phyloP scores from a whole-genome alignment of 768 basidiomycete genomes.

The Lactifluus subvellereus region DNA sequence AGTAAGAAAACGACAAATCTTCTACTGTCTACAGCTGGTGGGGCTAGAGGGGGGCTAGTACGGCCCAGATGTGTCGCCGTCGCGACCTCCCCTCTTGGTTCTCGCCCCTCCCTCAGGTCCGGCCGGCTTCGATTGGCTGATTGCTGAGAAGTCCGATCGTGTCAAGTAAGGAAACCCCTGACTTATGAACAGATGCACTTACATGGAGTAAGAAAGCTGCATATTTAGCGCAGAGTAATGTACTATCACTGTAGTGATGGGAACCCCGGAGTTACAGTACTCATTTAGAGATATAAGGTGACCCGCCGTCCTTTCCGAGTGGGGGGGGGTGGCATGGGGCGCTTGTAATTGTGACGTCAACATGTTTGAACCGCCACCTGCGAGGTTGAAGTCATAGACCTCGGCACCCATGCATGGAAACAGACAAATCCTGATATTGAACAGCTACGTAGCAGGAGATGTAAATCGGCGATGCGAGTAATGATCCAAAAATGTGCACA shows the following conservation, averaged over 20 bases:
- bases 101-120: neutral
- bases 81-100: too few relatives aligned
- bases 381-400: neutral
- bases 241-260: neutral
- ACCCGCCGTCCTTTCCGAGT: neutral
- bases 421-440: neutral
- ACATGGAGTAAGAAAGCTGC: neutral
- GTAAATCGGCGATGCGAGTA: neutral
- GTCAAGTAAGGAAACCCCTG: constrained; percentile 10
- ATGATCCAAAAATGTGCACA: neutral
- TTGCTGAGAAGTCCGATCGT: neutral
- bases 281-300: neutral
- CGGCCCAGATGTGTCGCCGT: neutral
- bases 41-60: neutral
- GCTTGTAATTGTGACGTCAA: neutral
- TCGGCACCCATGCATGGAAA: neutral
- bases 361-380: too few relatives aligned
- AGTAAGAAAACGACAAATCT: too few relatives aligned
- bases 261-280: neutral
- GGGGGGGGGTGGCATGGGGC: neutral
- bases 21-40: neutral
- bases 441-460: neutral
- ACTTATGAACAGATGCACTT: neutral
- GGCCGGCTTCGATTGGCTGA: too few relatives aligned
- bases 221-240: neutral